Conservation (phyloP, 495 filamentous ascomycete species). For the Penicillium desertorum region DNA sequence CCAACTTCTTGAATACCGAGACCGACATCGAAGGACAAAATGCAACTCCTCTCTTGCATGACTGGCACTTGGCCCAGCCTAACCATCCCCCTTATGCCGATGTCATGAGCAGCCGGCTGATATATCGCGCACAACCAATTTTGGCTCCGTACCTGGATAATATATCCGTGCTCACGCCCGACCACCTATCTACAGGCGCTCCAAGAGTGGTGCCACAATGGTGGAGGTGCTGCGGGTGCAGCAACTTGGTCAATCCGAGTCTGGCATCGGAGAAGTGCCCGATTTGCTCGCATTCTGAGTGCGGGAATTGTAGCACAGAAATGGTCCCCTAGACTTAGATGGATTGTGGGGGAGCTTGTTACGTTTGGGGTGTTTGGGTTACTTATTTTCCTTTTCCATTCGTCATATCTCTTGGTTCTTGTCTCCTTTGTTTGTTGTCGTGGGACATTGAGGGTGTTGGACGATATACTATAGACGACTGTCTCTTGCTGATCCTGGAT, state of each 20-base stretch:
- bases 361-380: not conserved
- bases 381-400: not conserved
- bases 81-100: not conserved
- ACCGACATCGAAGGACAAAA: not conserved
- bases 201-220: not conserved
- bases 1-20: not conserved
- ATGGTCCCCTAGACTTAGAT: not conserved
- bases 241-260: slow-evolving; percentile 2
- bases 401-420: not conserved
- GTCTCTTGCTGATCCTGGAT: not conserved
- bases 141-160: not conserved
- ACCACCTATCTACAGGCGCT: not conserved
- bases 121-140: not conserved
- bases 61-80: not conserved
- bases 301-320: not conserved
- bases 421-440: not conserved
- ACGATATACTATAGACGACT: not conserved
- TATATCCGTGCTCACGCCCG: not conserved
- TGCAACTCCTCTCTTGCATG: too few relatives aligned
- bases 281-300: slow-evolving; percentile 4
- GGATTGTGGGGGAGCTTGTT: not conserved
- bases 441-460: not conserved
- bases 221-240: slow-evolving; percentile 8
- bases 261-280: slow-evolving; percentile 8
- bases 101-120: not conserved